Evolutionary conservation across 2,329 filamentous ascomycete genomes (phyloP).

Genomic region (Tolypocladium cylindrosporum): DNA sequence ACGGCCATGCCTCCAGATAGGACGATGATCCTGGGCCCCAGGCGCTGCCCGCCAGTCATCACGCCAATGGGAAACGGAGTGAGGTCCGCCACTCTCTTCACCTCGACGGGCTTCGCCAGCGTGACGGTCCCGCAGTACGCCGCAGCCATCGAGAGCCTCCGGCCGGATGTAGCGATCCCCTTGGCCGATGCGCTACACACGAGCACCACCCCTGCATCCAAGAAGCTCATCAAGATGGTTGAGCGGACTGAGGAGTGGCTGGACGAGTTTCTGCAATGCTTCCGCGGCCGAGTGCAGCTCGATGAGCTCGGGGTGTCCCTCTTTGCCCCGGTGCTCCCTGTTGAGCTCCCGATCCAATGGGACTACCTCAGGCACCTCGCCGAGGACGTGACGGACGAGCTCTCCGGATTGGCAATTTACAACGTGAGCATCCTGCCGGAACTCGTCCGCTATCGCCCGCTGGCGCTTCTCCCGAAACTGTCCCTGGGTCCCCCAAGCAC

Average conservation of each 20-base stretch:
- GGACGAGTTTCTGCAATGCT: constrained; percentile 48
- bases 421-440: constrained; percentile 59
- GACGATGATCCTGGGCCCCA: constrained; percentile 63
- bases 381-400: constrained; percentile 44
- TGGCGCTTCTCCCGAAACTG: constrained; percentile 60
- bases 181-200: constrained; percentile 58
- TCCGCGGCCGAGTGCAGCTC: constrained; percentile 14
- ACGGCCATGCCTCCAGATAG: constrained; percentile 58
- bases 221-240: constrained; percentile 72
- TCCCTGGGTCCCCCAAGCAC: constrained; percentile 60
- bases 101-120: constrained; percentile 74
- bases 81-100: constrained; percentile 65
- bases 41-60: constrained; percentile 65
- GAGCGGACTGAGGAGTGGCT: constrained; percentile 81
- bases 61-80: constrained; percentile 63
- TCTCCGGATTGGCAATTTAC: constrained; percentile 71
- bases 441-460: constrained; percentile 41
- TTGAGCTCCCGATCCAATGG: constrained; percentile 65
- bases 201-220: constrained; percentile 48
- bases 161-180: constrained; percentile 71
- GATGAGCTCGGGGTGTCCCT: constrained; percentile 28
- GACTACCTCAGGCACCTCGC: constrained; percentile 68
- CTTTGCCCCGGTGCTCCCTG: constrained; percentile 62
- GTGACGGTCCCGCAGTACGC: constrained; percentile 62
- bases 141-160: constrained; percentile 51